A percentile compares a stretch with the other conserved stretches of the same genome.
phyloP scores from a whole-genome alignment of 768 basidiomycete species.

The Naganishia antarctica region DNA sequence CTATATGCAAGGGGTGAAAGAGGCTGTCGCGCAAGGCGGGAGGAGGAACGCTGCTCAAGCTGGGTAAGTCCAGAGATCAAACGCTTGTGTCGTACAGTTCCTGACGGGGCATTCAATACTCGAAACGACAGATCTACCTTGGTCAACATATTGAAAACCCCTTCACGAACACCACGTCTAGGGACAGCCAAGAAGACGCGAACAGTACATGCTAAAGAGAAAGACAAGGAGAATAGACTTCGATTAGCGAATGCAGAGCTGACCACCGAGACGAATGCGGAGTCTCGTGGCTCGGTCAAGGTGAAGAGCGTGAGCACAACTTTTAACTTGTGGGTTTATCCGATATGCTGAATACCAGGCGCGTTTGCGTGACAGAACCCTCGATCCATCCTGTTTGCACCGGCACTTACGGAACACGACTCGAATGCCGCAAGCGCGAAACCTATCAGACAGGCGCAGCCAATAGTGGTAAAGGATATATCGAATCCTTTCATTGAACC shows the following conservation, averaged over 20 bases:
- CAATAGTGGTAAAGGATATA: slow-evolving; percentile 4
- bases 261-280: slow-evolving; percentile 1
- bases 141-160: slow-evolving; percentile 46
- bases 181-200: slow-evolving; percentile 46
- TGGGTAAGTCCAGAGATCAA: not conserved
- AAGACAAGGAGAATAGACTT: slow-evolving; percentile 39
- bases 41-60: slow-evolving; percentile 18
- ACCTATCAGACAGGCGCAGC: slow-evolving; percentile 13
- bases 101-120: not conserved
- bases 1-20: slow-evolving; percentile 41
- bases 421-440: not conserved
- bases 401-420: not conserved
- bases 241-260: slow-evolving; percentile 27
- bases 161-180: slow-evolving; percentile 30
- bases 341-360: not conserved
- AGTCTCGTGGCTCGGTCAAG: not conserved
- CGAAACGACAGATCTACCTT: slow-evolving; percentile 8
- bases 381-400: not conserved
- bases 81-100: not conserved
- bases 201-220: slow-evolving; percentile 38
- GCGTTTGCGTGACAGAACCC: slow-evolving; percentile 10
- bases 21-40: slow-evolving; percentile 23
- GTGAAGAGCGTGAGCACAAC: not conserved
- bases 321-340: not conserved
- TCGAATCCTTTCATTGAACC: slow-evolving; percentile 16